Evolutionary conservation across 768 basidiomycete species (phyloP).

Genomic region (Boletales sp.): DNA sequence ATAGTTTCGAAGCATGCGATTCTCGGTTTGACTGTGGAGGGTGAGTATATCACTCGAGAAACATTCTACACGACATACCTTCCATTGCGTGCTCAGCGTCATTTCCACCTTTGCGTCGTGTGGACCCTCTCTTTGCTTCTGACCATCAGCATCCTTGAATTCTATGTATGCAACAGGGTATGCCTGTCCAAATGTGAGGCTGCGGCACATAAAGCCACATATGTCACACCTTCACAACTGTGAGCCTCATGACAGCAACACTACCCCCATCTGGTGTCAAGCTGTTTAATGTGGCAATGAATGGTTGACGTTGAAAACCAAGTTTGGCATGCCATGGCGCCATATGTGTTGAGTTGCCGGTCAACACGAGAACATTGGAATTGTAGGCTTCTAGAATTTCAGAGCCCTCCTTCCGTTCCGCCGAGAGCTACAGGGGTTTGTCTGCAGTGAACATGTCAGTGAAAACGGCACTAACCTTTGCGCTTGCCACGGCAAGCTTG

Average conservation of each 20-base stretch:
- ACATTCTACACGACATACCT: constrained; percentile 40
- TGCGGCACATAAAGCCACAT: background rate
- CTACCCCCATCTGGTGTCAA: constrained; percentile 79
- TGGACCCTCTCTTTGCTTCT: constrained; percentile 54
- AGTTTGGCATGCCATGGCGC: constrained; percentile 87
- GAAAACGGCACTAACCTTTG: constrained; percentile 52
- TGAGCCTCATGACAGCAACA: constrained; percentile 70
- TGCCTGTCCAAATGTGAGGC: constrained; percentile 35
- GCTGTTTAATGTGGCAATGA: constrained; percentile 73
- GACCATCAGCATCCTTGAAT: constrained; percentile 48
- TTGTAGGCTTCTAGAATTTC: constrained; percentile 82
- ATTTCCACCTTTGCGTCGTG: constrained; percentile 69
- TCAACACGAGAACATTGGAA: constrained; percentile 59
- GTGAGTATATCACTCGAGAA: constrained; percentile 1
- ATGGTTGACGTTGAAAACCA: constrained; percentile 67
- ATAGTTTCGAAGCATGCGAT: constrained; percentile 54
- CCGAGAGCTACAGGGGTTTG: constrained; percentile 48
- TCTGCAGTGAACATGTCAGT: background rate
- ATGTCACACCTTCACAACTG: constrained; percentile 56
- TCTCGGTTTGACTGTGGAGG: constrained; percentile 52
- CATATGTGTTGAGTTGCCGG: constrained; percentile 83
- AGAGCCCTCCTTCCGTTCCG: constrained; percentile 68
- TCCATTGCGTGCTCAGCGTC: constrained; percentile 60
- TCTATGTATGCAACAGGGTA: constrained; percentile 83
- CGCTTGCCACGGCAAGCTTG: constrained; percentile 79